Base-by-base conservation (phyloP, 768 basidiomycete genomes). In the Nidularia pulvinata region DNA sequence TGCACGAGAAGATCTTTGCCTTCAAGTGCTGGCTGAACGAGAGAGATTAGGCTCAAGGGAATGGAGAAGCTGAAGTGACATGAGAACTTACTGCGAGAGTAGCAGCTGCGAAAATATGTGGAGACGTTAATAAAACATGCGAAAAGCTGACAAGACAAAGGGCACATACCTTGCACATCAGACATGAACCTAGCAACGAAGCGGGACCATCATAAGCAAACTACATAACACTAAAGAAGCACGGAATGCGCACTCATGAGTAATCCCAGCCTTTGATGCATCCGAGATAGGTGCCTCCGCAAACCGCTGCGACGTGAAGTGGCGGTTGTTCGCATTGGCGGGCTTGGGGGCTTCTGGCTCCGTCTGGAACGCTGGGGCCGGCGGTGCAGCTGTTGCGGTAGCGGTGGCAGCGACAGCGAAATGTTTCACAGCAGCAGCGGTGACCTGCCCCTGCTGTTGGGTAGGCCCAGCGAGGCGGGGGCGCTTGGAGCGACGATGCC, bases 1-100 rank as follows among this genome's bases (percentile, higher is more conserved):
- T 81, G 80, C 0, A 80, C 80, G 14, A 81, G 66, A 4, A 80
- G 69, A 60, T 80, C 78, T 50, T 61, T 61, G 2, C 78, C 79
- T 7, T 59, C 59, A n/a, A 80, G 66, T 6, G 71, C 78, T 44
- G 57, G 61, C 76, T 78, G 52, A 1, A 4, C 25, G 25, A 25
- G 25, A 61, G 25, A 25, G 25, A 4, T 25, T 25, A 25, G 25
- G 25, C 25, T 25, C 25, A 25, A 25, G 25, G 25, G 25, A 25
- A 4, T 25, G 25, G 25, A 25, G 25, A 25, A 25, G 25, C 25
- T 25, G 25, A 25, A 1, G 25, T 25, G 25, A 25, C 25, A 25
- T 25, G 25, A 25, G 25, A 25, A 25, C 25, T 25, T 25, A 25
- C 25, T 25, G 25, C 25, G 25, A 25, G 25, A 25, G 25, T 25